These are phyloP conservation scores for Cryptococcus sp. DNA, from an alignment of 1,284 basidiomycete species.

Conservation along the genomic window DNA sequence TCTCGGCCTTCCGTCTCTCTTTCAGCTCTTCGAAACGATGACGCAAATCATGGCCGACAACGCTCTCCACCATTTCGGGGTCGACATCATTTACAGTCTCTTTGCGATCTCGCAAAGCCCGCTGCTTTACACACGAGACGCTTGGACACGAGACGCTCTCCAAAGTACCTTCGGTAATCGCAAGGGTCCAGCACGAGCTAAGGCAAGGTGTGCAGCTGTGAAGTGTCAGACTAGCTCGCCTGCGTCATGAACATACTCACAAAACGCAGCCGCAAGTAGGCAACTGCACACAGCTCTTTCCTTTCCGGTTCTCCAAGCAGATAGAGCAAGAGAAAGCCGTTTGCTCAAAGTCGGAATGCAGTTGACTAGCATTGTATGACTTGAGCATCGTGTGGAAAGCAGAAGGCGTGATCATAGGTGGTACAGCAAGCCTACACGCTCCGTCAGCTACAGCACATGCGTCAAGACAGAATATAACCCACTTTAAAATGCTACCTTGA, in stretches of 20 bases:
- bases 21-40: conserved; percentile 40
- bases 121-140: conserved; percentile 42
- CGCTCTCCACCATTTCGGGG: conserved; percentile 62
- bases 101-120: conserved; percentile 24
- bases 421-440: conserved; percentile 19
- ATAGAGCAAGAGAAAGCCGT: conserved; percentile 49
- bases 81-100: conserved; percentile 56
- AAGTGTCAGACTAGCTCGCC: background rate
- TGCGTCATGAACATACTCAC: conserved; percentile 19
- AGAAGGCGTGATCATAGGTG: conserved; percentile 26
- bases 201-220: conserved; percentile 45
- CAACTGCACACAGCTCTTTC: conserved; percentile 42
- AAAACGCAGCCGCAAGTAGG: conserved; percentile 48
- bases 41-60: conserved; percentile 40
- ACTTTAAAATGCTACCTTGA: conserved; percentile 19
- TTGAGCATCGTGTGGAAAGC: conserved; percentile 41
- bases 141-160: conserved; percentile 50
- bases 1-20: conserved; percentile 44
- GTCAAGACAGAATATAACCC: conserved; percentile 1
- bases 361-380: conserved; percentile 31
- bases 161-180: conserved; percentile 49
- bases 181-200: conserved; percentile 46
- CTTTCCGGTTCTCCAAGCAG: conserved; percentile 50
- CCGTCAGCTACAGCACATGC: background rate
- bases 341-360: conserved; percentile 38